A percentile compares a stretch with the other conserved stretches of the same genome.
phyloP scores from a whole-genome alignment of 2,329 filamentous ascomycete species.

The Colletotrichum sp. region DNA sequence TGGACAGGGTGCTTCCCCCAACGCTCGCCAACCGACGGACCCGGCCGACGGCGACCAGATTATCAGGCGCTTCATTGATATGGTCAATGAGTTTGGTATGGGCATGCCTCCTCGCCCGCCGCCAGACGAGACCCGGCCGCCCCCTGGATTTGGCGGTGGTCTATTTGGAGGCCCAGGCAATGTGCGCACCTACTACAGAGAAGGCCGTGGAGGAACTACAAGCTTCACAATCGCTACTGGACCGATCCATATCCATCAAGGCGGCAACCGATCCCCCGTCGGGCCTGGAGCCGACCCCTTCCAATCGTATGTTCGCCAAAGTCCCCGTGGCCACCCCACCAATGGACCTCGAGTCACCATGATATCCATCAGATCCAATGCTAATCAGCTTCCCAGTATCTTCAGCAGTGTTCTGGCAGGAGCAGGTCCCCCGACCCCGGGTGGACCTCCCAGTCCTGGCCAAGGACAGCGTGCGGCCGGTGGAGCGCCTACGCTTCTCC shows the following conservation, averaged over 20 bases:
- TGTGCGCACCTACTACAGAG: slow-evolving; percentile 42
- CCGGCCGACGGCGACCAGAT: slow-evolving; percentile 38
- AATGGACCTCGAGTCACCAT: slow-evolving; percentile 20
- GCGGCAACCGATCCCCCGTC: slow-evolving; percentile 11
- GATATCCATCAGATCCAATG: slow-evolving; percentile 16
- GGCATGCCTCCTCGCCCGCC: slow-evolving; percentile 8
- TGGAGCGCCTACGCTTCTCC: slow-evolving; percentile 40
- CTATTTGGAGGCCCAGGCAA: slow-evolving; percentile 32
- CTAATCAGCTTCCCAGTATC: slow-evolving; percentile 46
- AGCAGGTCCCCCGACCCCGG: slow-evolving; percentile 37
- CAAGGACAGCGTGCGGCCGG: not conserved
- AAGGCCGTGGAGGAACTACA: slow-evolving; percentile 44
- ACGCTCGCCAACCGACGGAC: slow-evolving; percentile 19
- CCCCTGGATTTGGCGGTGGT: slow-evolving; percentile 18
- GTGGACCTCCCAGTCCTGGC: slow-evolving; percentile 16
- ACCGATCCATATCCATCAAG: slow-evolving; percentile 29
- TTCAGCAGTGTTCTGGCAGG: slow-evolving; percentile 51
- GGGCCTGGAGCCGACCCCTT: slow-evolving; percentile 43
- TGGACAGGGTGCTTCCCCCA: not conserved
- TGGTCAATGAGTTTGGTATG: slow-evolving; percentile 44
- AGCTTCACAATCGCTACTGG: slow-evolving; percentile 55
- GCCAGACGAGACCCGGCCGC: slow-evolving; percentile 19
- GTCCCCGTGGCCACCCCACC: not conserved
- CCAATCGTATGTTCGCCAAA: slow-evolving; percentile 48
- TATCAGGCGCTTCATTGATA: slow-evolving; percentile 47